Conservation (phyloP, 257 asterid species). For the Nicotiana tomentosiformis region DNA sequence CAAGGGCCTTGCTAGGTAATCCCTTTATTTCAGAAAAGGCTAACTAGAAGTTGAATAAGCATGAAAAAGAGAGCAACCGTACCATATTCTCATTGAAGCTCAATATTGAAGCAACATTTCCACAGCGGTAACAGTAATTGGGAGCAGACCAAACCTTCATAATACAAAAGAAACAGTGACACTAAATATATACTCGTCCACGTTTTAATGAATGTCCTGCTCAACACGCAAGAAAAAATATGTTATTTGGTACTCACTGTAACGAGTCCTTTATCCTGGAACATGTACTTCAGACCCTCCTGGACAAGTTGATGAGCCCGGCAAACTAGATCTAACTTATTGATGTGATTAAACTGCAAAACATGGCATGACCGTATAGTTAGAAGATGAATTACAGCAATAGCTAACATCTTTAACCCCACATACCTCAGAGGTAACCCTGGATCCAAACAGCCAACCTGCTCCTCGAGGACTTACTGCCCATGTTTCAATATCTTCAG, state of each 20-base stretch:
- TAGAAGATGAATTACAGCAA: not conserved
- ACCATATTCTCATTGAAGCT: slow-evolving; percentile 98
- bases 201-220: not conserved
- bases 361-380: not conserved
- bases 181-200: not conserved
- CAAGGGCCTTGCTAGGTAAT: not conserved
- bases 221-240: not conserved
- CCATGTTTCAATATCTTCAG: slow-evolving; percentile 99
- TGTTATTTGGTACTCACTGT: slow-evolving; percentile 55
- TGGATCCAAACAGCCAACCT: slow-evolving; percentile 99
- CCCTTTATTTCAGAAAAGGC: slow-evolving; percentile 1
- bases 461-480: slow-evolving; percentile 99
- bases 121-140: slow-evolving; percentile 96
- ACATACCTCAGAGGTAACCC: slow-evolving; percentile 91
- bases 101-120: slow-evolving; percentile 95
- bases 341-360: slow-evolving; percentile 89
- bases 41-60: not conserved
- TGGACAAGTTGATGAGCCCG: slow-evolving; percentile 99
- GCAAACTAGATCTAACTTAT: slow-evolving; percentile 91
- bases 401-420: not conserved
- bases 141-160: slow-evolving; percentile 99
- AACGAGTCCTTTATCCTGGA: slow-evolving; percentile 97
- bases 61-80: slow-evolving; percentile 7
- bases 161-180: slow-evolving; percentile 1
- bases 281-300: slow-evolving; percentile 97